A percentile compares a stretch with the other conserved stretches of the same genome.
These are phyloP conservation scores for Astrothelium macrocarpum DNA, from an alignment of 495 filamentous ascomycete species.

Conservation along the genomic window DNA sequence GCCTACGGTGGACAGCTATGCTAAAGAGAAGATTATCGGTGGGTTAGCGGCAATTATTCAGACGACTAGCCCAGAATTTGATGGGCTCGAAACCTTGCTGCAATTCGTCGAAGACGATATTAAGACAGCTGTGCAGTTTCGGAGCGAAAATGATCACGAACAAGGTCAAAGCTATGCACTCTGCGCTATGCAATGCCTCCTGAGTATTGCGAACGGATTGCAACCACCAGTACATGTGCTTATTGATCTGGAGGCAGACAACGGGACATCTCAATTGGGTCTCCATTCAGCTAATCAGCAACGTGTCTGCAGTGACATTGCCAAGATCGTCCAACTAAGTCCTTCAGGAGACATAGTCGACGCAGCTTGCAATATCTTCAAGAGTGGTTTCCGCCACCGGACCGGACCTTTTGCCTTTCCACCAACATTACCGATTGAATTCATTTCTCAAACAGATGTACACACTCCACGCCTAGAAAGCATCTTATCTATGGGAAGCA, in stretches of 20 bases:
- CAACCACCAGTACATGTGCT: conserved; percentile 60
- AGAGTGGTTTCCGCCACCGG: conserved; percentile 50
- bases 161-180: conserved; percentile 47
- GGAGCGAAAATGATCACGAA: conserved; percentile 32
- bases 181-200: conserved; percentile 60
- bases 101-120: conserved; percentile 57
- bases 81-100: conserved; percentile 52
- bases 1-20: conserved; percentile 52
- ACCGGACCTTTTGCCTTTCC: conserved; percentile 73
- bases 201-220: conserved; percentile 69
- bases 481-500: conserved; percentile 68
- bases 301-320: conserved; percentile 33
- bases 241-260: conserved; percentile 52
- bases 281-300: conserved; percentile 44
- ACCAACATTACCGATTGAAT: conserved; percentile 57
- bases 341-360: conserved; percentile 65
- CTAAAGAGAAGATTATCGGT: conserved; percentile 72
- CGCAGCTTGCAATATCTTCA: conserved; percentile 55
- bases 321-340: conserved; percentile 29
- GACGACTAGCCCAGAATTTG: conserved; percentile 53
- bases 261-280: conserved; percentile 21
- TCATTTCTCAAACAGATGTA: conserved; percentile 53
- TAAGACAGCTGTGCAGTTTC: conserved; percentile 31
- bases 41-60: conserved; percentile 81
- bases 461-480: conserved; percentile 60